These are phyloP conservation scores for Leccinum ochraceum DNA, from an alignment of 768 basidiomycete species.

Conservation along the genomic window DNA sequence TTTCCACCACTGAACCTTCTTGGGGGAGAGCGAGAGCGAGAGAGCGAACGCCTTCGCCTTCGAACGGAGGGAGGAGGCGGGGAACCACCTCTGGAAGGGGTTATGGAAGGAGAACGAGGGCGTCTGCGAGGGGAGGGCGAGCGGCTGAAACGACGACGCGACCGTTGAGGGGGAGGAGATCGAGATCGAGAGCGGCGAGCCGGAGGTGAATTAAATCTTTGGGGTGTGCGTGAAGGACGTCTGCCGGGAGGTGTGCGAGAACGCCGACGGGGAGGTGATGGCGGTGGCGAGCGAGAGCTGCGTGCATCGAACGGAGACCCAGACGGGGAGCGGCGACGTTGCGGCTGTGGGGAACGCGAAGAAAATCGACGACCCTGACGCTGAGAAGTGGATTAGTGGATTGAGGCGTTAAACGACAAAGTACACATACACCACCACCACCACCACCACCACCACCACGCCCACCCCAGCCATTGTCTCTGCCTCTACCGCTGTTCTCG, in stretches of 20 bases:
- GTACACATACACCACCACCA: constrained; percentile 47
- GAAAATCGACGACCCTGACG: constrained; percentile 48
- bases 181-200: constrained; percentile 41
- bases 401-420: not conserved
- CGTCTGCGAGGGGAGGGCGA: constrained; percentile 30
- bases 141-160: constrained; percentile 29
- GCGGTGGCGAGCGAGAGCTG: constrained; percentile 40
- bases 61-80: constrained; percentile 43
- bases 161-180: constrained; percentile 25
- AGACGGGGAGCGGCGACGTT: constrained; percentile 46
- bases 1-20: constrained; percentile 20
- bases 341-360: constrained; percentile 48
- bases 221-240: constrained; percentile 34
- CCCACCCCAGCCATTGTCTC: constrained; percentile 67
- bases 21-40: constrained; percentile 34
- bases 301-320: constrained; percentile 37
- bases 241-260: constrained; percentile 44
- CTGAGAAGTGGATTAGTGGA: constrained; percentile 25
- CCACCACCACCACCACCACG: constrained; percentile 59
- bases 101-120: constrained; percentile 34
- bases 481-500: constrained; percentile 50
- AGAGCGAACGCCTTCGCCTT: constrained; percentile 38
- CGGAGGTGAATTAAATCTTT: constrained; percentile 35
- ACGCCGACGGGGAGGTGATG: constrained; percentile 35
- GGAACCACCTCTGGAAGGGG: constrained; percentile 35